A percentile compares a stretch with the other conserved stretches of the same genome.
Conservation (phyloP, 352 stramenopile genomes). For the Phytophthora hibernalis region DNA sequence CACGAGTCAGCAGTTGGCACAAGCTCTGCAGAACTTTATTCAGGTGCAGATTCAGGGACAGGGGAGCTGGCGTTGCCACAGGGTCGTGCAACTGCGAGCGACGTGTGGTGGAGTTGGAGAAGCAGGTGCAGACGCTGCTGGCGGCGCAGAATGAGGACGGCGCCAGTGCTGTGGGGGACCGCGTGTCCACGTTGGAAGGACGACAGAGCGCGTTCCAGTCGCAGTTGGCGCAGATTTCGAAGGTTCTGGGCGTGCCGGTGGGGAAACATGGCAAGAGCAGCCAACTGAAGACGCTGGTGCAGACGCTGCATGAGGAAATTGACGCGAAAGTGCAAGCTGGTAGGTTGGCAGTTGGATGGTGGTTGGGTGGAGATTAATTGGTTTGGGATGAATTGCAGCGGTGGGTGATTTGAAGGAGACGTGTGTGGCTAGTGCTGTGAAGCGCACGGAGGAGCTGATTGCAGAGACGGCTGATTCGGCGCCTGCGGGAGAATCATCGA, state of each 20-base stretch:
- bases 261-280: conserved; percentile 72
- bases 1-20: conserved; percentile 59
- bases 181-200: conserved; percentile 79
- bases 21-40: conserved; percentile 65
- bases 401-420: conserved; percentile 28
- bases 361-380: not conserved
- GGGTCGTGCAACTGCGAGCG: conserved; percentile 50
- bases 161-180: conserved; percentile 53
- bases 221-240: conserved; percentile 79
- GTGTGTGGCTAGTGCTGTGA: conserved; percentile 21
- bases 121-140: conserved; percentile 54
- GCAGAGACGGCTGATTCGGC: conserved; percentile 18
- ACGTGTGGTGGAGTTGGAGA: conserved; percentile 66
- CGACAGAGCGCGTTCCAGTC: conserved; percentile 85
- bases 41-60: conserved; percentile 51
- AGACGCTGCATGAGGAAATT: conserved; percentile 77
- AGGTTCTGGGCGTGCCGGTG: conserved; percentile 65
- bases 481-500: conserved; percentile 26
- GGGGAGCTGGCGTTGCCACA: not conserved
- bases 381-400: conserved; percentile 6
- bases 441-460: conserved; percentile 24
- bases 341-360: conserved; percentile 7
- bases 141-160: conserved; percentile 16
- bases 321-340: conserved; percentile 61
- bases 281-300: conserved; percentile 72